Evolutionary conservation across 129 eudicot genomes (phyloP).

Genomic region (Kitagawia praeruptora): DNA sequence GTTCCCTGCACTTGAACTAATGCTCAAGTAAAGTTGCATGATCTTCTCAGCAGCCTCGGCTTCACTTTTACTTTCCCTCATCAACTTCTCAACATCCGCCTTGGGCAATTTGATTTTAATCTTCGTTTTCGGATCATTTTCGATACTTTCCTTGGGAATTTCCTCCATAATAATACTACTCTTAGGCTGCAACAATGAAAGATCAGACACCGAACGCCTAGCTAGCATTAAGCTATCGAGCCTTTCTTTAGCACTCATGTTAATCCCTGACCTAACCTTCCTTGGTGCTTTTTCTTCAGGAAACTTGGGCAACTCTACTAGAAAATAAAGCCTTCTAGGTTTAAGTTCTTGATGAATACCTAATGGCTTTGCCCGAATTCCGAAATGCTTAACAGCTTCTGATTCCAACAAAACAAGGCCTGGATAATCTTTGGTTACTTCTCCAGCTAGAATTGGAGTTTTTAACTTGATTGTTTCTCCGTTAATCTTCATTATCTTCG

Average conservation of each 20-base stretch:
- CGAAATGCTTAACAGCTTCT: slow-evolving; percentile 65
- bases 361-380: slow-evolving; percentile 71
- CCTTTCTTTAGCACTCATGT: slow-evolving; percentile 81
- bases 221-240: slow-evolving; percentile 75
- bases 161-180: slow-evolving; percentile 23
- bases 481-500: slow-evolving; percentile 74
- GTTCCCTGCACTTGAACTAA: slow-evolving; percentile 13
- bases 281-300: slow-evolving; percentile 38
- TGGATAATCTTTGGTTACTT: slow-evolving; percentile 53
- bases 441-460: slow-evolving; percentile 60
- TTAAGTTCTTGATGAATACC: slow-evolving; percentile 58
- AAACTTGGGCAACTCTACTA: slow-evolving; percentile 66
- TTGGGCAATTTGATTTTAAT: slow-evolving; percentile 62
- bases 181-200: slow-evolving; percentile 41
- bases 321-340: slow-evolving; percentile 61
- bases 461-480: slow-evolving; percentile 65
- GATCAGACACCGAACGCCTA: slow-evolving; percentile 66
- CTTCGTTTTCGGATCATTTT: slow-evolving; percentile 29
- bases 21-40: slow-evolving; percentile 43
- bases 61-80: slow-evolving; percentile 55
- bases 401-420: slow-evolving; percentile 70
- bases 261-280: slow-evolving; percentile 62
- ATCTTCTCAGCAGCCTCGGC: slow-evolving; percentile 67
- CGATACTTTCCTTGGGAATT: slow-evolving; percentile 15
- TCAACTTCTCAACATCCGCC: slow-evolving; percentile 75